phyloP scores from a whole-genome alignment of 2,329 filamentous ascomycete genomes.

The Exophiala alcalophila region DNA sequence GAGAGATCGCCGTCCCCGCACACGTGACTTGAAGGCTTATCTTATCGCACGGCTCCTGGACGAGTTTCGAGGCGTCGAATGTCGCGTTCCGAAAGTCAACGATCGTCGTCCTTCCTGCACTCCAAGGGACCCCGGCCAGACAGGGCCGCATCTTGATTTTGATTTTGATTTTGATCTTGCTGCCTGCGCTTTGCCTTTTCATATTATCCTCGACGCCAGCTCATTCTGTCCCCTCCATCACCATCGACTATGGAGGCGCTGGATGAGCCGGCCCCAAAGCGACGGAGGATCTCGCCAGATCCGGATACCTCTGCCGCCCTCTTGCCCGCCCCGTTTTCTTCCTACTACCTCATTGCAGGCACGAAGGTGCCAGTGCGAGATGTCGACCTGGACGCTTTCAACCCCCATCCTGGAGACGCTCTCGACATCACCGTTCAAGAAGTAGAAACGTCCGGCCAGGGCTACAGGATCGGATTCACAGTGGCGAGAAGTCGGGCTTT shows the following conservation, averaged over 20 bases:
- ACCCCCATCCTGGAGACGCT: neutral
- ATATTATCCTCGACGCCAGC: neutral
- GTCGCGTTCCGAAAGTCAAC: neutral
- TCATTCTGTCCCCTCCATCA: neutral
- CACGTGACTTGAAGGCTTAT: conserved; percentile 11
- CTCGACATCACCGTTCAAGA: conserved; percentile 11
- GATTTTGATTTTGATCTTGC: conserved; percentile 1
- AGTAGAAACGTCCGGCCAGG: neutral
- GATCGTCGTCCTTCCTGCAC: no score
- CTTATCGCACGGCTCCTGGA: conserved; percentile 5
- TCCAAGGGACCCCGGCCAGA: no score
- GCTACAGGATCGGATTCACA: conserved; percentile 3
- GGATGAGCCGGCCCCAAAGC: conserved; percentile 9
- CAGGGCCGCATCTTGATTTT: no score
- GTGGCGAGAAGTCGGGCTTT: conserved; percentile 8
- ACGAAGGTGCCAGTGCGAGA: neutral
- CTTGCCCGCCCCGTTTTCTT: conserved; percentile 15
- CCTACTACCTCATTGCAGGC: conserved; percentile 15
- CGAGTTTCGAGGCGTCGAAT: no score
- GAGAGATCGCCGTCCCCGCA: neutral
- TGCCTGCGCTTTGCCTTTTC: conserved; percentile 1
- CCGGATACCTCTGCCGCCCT: neutral
- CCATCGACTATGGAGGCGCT: conserved; percentile 7
- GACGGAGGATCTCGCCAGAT: conserved; percentile 9
- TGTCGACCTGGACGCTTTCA: neutral